Percentiles rank a stretch among this genome's conserved stretches.
Evolutionary conservation across 257 asterid genomes (phyloP).

Genomic region (Asclepias syriaca): DNA sequence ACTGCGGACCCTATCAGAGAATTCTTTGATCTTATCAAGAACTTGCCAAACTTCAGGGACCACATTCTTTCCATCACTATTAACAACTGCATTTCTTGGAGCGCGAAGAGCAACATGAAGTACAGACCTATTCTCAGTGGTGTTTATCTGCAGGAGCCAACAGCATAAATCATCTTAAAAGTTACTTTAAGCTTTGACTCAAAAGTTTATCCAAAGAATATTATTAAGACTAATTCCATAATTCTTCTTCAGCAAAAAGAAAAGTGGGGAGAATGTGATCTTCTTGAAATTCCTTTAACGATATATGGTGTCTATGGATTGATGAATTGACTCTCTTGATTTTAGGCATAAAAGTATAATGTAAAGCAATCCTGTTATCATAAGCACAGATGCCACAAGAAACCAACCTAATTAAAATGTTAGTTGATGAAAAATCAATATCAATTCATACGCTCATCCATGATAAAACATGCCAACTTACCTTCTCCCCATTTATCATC

Average conservation of each 20-base stretch:
- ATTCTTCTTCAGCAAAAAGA: not conserved
- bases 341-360: not conserved
- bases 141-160: constrained; percentile 65
- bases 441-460: not conserved
- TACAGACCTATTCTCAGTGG: constrained; percentile 90
- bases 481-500: constrained; percentile 91
- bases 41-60: constrained; percentile 98
- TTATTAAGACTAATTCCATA: not conserved
- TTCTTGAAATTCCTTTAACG: not conserved
- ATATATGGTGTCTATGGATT: not conserved
- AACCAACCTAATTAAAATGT: not conserved
- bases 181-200: not conserved
- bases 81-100: constrained; percentile 68
- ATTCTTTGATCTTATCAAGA: constrained; percentile 84
- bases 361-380: not conserved
- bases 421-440: not conserved
- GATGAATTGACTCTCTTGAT: not conserved
- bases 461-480: constrained; percentile 32
- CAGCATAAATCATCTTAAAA: constrained; percentile 17
- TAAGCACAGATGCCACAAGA: not conserved
- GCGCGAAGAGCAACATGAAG: constrained; percentile 98
- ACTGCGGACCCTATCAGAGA: constrained; percentile 88
- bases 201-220: not conserved
- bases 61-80: constrained; percentile 93
- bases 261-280: not conserved